Base-by-base conservation (phyloP, 1,139 yeast genomes). In the Entelexis sorbosivorans region DNA sequence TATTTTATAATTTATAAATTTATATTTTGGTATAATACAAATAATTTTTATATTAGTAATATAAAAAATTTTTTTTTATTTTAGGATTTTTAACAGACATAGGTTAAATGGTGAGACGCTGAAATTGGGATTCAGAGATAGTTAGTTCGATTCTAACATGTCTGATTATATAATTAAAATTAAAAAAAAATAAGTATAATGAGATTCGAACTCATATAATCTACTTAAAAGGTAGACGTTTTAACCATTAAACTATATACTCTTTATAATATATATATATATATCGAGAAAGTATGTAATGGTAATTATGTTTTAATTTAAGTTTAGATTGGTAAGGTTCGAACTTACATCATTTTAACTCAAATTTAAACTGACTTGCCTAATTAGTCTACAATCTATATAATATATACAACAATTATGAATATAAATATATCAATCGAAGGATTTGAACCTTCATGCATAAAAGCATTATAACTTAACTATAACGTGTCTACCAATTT, bases 401-500 rank as follows among this genome's bases (percentile, higher is more conserved):
- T 17, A 17, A 7, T 10, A n/a, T 31, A 31, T 31, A 31, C 6
- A 9, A 10, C n/a, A n/a, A n/a, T n/a, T n/a, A n/a, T n/a, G n/a
- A n/a, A 13, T 10, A 31, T 9, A 31, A 31, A 10, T 13, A 31
- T 34, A 34, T 34, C 38, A 34, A 34, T 34, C 38, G 38, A 34
- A 34, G 38, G 38, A 34, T 19, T 34, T 34, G 38, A 34, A 34
- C 38, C 38, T 34, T 34, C 38, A 34, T 34, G 38, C 38, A 34
- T 34, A n/a, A 34, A 34, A 34, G 38, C 40, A 38, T 38, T 38
- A 38, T 38, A 38, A 38, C 40, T 38, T 38, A 38, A 38, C 40
- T 38, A 38, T 38, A 38, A 38, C 40, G 40, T 38, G 40, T 38
- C 40, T 38, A 38, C 40, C 40, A 38, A 34, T 38, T 38, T 22